Evolutionary conservation across 208 protist species (phyloP).

Genomic region (Leishmania arabica): DNA sequence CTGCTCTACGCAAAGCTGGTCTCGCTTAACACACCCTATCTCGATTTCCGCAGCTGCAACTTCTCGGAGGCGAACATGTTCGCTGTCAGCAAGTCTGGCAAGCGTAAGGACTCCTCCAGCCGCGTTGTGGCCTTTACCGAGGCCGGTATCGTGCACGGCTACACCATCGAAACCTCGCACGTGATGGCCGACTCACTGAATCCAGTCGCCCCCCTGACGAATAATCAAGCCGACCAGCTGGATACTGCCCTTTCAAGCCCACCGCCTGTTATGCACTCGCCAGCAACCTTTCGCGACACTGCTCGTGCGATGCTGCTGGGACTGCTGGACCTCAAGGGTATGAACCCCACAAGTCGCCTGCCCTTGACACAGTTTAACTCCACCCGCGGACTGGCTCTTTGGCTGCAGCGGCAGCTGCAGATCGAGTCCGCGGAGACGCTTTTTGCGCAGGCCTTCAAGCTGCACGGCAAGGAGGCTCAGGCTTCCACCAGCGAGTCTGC

Average conservation of each 20-base stretch:
- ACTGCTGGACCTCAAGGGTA: conserved; percentile 76
- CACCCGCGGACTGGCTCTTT: conserved; percentile 52
- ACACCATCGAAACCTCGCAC: conserved; percentile 93
- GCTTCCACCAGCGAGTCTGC: conserved; percentile 18
- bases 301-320: conserved; percentile 75
- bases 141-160: conserved; percentile 83
- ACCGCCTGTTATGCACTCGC: conserved; percentile 40
- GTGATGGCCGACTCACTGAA: conserved; percentile 73
- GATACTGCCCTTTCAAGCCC: conserved; percentile 14
- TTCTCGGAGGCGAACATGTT: conserved; percentile 94
- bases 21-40: conserved; percentile 88
- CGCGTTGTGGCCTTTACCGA: conserved; percentile 85
- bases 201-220: conserved; percentile 38
- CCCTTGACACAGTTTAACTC: conserved; percentile 57
- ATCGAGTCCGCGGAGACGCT: conserved; percentile 73
- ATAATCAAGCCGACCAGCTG: conserved; percentile 35
- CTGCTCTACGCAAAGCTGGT: conserved; percentile 92
- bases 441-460: conserved; percentile 65
- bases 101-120: conserved; percentile 89
- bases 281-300: conserved; percentile 71
- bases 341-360: conserved; percentile 83
- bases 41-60: conserved; percentile 93
- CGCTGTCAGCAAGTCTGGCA: conserved; percentile 85
- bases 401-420: conserved; percentile 80
- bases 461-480: conserved; percentile 34